A percentile compares a stretch with the other conserved stretches of the same genome.
phyloP scores from a whole-genome alignment of 805 yeast genomes.

The Yamadazyma endophytica region DNA sequence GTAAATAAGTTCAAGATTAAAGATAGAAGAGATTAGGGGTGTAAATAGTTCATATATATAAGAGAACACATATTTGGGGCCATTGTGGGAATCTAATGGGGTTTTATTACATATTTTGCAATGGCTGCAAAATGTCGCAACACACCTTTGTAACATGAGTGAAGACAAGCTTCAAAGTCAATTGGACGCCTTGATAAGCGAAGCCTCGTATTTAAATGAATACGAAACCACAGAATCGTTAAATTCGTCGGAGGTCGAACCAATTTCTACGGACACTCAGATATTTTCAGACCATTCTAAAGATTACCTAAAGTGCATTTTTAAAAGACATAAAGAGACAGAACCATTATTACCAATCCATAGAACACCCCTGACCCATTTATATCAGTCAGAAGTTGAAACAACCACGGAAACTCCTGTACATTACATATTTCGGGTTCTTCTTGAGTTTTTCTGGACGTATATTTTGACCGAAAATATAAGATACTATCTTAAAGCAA shows the following conservation, averaged over 20 bases:
- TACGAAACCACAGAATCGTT: neutral
- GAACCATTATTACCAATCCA: constrained; percentile 18
- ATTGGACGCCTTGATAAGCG: constrained; percentile 20
- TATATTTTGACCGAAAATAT: constrained; percentile 13
- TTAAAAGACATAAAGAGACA: constrained; percentile 6
- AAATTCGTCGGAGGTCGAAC: neutral
- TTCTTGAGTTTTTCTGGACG: constrained; percentile 12
- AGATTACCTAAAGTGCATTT: constrained; percentile 4
- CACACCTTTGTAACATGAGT: too few species aligned
- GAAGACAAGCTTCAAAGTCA: too few species aligned
- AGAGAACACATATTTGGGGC: too few species aligned
- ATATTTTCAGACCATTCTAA: constrained; percentile 1
- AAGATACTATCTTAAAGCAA: constrained; percentile 8
- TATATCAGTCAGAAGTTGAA: too few species aligned
- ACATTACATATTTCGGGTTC: constrained; percentile 2
- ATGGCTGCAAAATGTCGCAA: too few species aligned
- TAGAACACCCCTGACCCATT: constrained; percentile 5
- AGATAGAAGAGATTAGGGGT: constrained; percentile 52
- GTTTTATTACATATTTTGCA: too few species aligned
- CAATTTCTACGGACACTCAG: constrained; percentile 1
- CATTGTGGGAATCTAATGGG: too few species aligned
- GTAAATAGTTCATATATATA: constrained; percentile 9
- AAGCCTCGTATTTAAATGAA: constrained; percentile 18
- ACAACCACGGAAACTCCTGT: constrained; percentile 3
- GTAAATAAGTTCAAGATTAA: constrained; percentile 79